Base-by-base conservation (phyloP, 257 asterid genomes). In the Gynochthodes officinalis region DNA sequence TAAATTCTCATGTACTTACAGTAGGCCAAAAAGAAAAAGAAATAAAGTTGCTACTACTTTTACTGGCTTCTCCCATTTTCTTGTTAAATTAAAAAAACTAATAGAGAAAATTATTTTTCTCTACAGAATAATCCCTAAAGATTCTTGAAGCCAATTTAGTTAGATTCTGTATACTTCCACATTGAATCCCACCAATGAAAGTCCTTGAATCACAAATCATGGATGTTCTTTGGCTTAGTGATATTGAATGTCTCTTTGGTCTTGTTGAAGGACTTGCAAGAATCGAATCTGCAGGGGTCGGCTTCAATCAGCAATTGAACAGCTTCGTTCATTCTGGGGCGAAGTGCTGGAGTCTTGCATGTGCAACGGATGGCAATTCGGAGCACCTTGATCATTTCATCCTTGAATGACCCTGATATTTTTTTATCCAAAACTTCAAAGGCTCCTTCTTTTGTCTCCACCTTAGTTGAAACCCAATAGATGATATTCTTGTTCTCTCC, bases 401-500 rank as follows among this genome's bases (percentile, higher is more conserved):
- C 97, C 68, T 78, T 82, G 88, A 84, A 95, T 0, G 85, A 71
- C 9, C 74, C 88, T 37, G 82, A 80, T 10, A 89, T 86, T 25
- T 91, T 82, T 44, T 83, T 81, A 74, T 95, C 99, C 15, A 95
- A 50, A 49, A 90, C 84, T 2, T 92, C 96, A 49, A 58, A 32
- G 0, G 84, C 87, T 32, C 91, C 99, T 76, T 86, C 95, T 73
- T 79, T 87, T 1, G 90, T 87, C 75, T 88, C 97, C 57, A 89
- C 92, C 69, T 87, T 89, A 2, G 81, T 81, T 9, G 89, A 82
- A 58, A 87, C 86, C 99, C 99, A 95, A 50, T 75, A 78, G 43
- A 90, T 83, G 68, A 95, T 89, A 82, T 90, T 89, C 84, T 84
- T 92, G 82, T 81, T 92, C 73, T 95, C 99, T 4, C 99, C 99